Base-by-base conservation (phyloP, 192 early-diverging fungal genomes). In the Coemansia nantahalensis region DNA sequence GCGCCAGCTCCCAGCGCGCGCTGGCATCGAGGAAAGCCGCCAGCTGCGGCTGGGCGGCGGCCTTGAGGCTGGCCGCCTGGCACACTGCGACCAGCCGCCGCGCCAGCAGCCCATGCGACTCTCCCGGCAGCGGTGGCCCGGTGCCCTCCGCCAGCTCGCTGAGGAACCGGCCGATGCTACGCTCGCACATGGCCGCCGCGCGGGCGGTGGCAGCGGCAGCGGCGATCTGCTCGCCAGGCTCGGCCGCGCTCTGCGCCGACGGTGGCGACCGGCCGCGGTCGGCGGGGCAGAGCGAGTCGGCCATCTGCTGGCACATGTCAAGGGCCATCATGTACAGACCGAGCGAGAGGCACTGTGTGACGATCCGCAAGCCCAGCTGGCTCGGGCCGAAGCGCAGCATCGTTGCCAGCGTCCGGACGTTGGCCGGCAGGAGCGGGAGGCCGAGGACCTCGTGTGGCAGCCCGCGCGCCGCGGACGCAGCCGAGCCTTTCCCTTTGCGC, bases 1-100 rank as follows among this genome's bases (percentile, higher is more conserved):
- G 45, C 3, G 67, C 62, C 28, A 77, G 24, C 52, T 63, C 56
- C 73, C 73, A 77, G 51, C 67, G 59, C 15, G 58, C 40, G 17
- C 61, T 53, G 3, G 57, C 43, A 18, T 77, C 67, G 8, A 69
- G 57, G 19, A 77, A 49, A 2, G 33, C 21, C 13, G 43, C 44
- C 30, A 75, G 51, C 14, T 54, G 48, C n/a, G 48, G 32, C 1
- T 59, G 54, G 21, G 42, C 36, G 7, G 51, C 64, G 28, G 62
- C 65, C 17, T 64, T 58, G 12, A 60, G 32, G 11, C 45, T 39
- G 5, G 64, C 59, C 9, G 59, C 40, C 37, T 63, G 64, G 44
- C 59, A 51, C n/a, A 66, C 32, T 3, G 24, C 5, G 3, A 28
- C 39, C 28, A 65, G 45, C 4, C 60, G 55, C 30, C 49, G 31